A percentile compares a stretch with the other conserved stretches of the same genome.
Conservation (phyloP, 805 yeast genomes). For the Candida hispaniensis region DNA sequence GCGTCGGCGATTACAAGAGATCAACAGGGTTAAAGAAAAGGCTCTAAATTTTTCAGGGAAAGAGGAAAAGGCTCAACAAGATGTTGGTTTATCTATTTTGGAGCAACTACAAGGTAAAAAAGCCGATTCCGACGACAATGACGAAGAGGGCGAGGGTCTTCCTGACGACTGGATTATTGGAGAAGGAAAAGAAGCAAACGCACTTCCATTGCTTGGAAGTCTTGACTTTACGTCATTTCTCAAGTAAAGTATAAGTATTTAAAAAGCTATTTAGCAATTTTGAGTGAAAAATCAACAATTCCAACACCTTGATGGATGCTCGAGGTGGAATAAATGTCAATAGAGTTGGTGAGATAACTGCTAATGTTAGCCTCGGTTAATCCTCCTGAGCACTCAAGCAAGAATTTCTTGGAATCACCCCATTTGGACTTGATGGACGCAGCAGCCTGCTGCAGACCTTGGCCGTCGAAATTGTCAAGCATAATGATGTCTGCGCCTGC, state of each 20-base stretch:
- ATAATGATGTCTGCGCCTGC: constrained; percentile 95
- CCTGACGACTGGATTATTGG: constrained; percentile 7
- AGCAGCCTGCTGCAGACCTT: constrained; percentile 56
- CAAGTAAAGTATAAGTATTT: background rate
- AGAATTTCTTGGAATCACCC: constrained; percentile 39
- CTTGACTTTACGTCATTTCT: constrained; percentile 10
- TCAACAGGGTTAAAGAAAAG: constrained; percentile 32
- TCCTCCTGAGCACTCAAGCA: constrained; percentile 90
- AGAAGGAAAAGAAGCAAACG: constrained; percentile 11
- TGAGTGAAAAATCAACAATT: constrained; percentile 73
- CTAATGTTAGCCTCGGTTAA: constrained; percentile 57
- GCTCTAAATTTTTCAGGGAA: constrained; percentile 16
- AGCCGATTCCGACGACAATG: constrained; percentile 1
- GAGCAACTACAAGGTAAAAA: constrained; percentile 14
- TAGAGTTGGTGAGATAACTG: constrained; percentile 58
- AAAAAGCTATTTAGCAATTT: constrained; percentile 36
- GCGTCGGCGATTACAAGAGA: constrained; percentile 54
- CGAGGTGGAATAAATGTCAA: constrained; percentile 85
- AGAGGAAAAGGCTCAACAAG: constrained; percentile 1
- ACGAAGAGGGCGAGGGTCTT: constrained; percentile 12
- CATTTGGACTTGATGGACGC: constrained; percentile 47
- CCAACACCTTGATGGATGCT: constrained; percentile 87
- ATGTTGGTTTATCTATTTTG: constrained; percentile 11
- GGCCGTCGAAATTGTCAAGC: constrained; percentile 79
- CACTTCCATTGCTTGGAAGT: constrained; percentile 8